phyloP scores from a whole-genome alignment of 352 stramenopile species.

The Phytophthora palmivora region DNA sequence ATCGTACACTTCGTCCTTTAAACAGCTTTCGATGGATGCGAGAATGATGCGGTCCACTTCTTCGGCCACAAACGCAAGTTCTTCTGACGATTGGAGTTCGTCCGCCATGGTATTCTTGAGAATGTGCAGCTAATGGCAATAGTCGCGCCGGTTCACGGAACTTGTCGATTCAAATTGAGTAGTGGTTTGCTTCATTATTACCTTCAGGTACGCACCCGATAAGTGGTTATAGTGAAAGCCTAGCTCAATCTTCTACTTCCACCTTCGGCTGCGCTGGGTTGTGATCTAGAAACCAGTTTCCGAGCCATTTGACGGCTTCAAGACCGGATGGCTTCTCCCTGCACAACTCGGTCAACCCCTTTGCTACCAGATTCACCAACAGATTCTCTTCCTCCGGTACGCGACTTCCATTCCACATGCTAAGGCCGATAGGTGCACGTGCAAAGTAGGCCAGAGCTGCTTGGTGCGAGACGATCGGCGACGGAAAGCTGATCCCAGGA shows the following conservation, averaged over 20 bases:
- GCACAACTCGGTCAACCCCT: slow-evolving; percentile 82
- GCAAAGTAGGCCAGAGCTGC: slow-evolving; percentile 71
- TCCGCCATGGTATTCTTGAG: slow-evolving; percentile 57
- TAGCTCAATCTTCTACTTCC: slow-evolving; percentile 42
- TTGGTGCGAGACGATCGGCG: slow-evolving; percentile 60
- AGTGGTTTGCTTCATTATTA: background rate
- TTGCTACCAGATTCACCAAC: slow-evolving; percentile 74
- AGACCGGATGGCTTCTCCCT: slow-evolving; percentile 78
- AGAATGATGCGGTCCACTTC: slow-evolving; percentile 92
- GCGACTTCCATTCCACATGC: slow-evolving; percentile 52
- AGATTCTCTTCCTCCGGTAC: slow-evolving; percentile 44
- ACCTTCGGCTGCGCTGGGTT: slow-evolving; percentile 89
- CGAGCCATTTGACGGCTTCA: slow-evolving; percentile 85
- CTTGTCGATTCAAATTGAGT: background rate
- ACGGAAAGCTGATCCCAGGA: slow-evolving; percentile 56
- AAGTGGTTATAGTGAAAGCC: background rate
- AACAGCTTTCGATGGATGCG: slow-evolving; percentile 75
- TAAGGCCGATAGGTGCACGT: slow-evolving; percentile 58
- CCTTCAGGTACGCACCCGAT: too few species aligned
- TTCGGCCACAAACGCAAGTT: slow-evolving; percentile 92
- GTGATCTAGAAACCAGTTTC: slow-evolving; percentile 84
- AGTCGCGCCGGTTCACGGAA: slow-evolving; percentile 45
- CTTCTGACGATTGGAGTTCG: slow-evolving; percentile 89
- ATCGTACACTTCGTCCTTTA: slow-evolving; percentile 91
- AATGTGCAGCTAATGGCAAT: background rate